Conservation (phyloP, 2,329 filamentous ascomycete genomes). For the Microcera coccophila region DNA sequence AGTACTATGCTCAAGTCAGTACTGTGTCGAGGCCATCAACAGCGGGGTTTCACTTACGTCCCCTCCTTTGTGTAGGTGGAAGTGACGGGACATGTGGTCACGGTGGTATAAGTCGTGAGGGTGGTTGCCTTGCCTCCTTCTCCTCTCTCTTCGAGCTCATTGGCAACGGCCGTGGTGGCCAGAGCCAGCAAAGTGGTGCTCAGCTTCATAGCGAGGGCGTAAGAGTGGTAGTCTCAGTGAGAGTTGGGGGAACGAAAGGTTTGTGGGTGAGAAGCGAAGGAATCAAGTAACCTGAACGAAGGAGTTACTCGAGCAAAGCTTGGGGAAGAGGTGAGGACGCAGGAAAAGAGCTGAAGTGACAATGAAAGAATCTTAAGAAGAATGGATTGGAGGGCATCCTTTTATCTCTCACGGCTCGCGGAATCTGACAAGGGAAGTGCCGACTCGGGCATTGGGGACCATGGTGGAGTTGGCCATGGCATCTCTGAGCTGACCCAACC, state of each 20-base stretch:
- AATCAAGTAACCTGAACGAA: conserved; percentile 31
- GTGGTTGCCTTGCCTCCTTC: conserved; percentile 7
- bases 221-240: conserved; percentile 12
- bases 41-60: conserved; percentile 33
- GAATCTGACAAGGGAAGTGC: conserved; percentile 3
- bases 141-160: conserved; percentile 18
- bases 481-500: conserved; percentile 16
- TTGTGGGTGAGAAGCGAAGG: conserved; percentile 20
- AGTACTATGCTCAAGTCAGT: conserved; percentile 31
- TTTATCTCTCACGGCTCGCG: conserved; percentile 21
- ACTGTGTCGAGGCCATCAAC: neutral
- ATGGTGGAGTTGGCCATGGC: conserved; percentile 16
- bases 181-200: conserved; percentile 21
- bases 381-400: conserved; percentile 12
- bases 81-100: conserved; percentile 45
- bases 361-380: conserved; percentile 4
- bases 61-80: conserved; percentile 38
- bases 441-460: conserved; percentile 1
- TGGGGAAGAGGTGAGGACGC: conserved; percentile 12
- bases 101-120: conserved; percentile 37
- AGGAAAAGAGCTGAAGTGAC: conserved; percentile 13
- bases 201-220: conserved; percentile 24
- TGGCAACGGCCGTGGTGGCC: conserved; percentile 24
- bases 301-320: conserved; percentile 22
- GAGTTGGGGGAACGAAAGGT: conserved; percentile 17